These are phyloP conservation scores for Nepenthes alata DNA, from an alignment of 179 eudicot species.

Conservation along the genomic window DNA sequence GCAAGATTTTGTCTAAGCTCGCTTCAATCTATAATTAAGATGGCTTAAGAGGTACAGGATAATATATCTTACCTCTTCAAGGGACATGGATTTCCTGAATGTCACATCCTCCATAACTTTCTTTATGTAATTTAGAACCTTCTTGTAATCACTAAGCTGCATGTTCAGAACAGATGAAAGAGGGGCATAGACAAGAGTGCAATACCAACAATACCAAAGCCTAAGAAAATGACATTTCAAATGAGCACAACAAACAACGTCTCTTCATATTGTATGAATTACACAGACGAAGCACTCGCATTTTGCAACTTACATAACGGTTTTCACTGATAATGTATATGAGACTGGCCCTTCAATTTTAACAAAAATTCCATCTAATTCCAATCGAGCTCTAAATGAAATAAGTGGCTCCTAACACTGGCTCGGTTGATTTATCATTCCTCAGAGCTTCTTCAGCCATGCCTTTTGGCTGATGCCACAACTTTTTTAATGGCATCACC, in stretches of 20 bases:
- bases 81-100: constrained; percentile 73
- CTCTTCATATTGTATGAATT: not conserved
- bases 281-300: constrained; percentile 29
- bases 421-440: constrained; percentile 59
- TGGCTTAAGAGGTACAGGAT: not conserved
- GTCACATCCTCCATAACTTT: constrained; percentile 72
- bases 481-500: constrained; percentile 80
- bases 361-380: constrained; percentile 77
- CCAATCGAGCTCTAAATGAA: constrained; percentile 81
- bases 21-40: too few relatives aligned
- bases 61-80: constrained; percentile 67
- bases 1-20: too few relatives aligned
- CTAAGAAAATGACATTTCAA: not conserved
- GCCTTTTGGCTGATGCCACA: constrained; percentile 97
- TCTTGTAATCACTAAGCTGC: constrained; percentile 98
- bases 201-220: not conserved
- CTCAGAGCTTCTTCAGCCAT: constrained; percentile 83
- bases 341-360: constrained; percentile 98
- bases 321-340: constrained; percentile 92
- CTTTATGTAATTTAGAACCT: constrained; percentile 85
- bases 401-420: constrained; percentile 66
- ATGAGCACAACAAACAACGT: not conserved
- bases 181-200: not conserved
- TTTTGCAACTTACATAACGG: constrained; percentile 67
- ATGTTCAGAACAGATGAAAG: constrained; percentile 8